phyloP scores from a whole-genome alignment of 139 green algal genomes.

The Pycnococcus provasolii region DNA sequence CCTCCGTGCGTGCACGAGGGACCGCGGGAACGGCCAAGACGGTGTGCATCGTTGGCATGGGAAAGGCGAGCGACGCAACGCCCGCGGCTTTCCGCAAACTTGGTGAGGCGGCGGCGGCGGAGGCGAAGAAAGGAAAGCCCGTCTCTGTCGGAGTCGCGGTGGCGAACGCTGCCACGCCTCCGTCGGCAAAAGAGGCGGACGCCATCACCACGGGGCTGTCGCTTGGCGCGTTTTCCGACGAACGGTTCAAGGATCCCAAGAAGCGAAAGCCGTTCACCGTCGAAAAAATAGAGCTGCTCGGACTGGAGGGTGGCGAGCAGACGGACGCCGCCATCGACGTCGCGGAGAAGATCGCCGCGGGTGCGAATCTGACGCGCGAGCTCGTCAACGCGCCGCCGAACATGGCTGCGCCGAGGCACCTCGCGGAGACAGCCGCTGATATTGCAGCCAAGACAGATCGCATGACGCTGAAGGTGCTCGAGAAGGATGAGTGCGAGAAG shows the following conservation, averaged over 20 bases:
- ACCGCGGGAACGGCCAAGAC: too few relatives aligned
- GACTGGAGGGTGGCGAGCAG: conserved; percentile 5
- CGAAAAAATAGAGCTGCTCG: conserved; percentile 47
- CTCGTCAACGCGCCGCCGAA: conserved; percentile 92
- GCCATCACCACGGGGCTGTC: conserved; percentile 44
- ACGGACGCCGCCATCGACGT: conserved; percentile 6
- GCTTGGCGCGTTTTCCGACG: conserved; percentile 65
- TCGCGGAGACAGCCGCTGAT: conserved; percentile 36
- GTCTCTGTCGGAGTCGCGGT: conserved; percentile 3
- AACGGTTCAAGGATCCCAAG: conserved; percentile 68
- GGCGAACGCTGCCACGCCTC: neutral
- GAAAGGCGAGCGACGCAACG: conserved; percentile 38
- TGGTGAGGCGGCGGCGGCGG: conserved; percentile 35
- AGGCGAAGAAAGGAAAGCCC: conserved; percentile 45
- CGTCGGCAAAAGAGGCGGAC: neutral
- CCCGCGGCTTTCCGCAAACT: conserved; percentile 43
- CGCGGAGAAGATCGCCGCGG: conserved; percentile 11
- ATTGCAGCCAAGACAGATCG: conserved; percentile 45
- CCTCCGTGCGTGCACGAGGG: too few relatives aligned
- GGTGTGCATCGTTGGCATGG: conserved; percentile 44
- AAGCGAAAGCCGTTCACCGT: conserved; percentile 33
- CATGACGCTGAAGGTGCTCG: conserved; percentile 60
- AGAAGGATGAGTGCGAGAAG: conserved; percentile 73
- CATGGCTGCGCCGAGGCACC: conserved; percentile 73
- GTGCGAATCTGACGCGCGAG: conserved; percentile 47